phyloP scores from a whole-genome alignment of 2,329 filamentous ascomycete genomes.

The Acrocalymma vagum region DNA sequence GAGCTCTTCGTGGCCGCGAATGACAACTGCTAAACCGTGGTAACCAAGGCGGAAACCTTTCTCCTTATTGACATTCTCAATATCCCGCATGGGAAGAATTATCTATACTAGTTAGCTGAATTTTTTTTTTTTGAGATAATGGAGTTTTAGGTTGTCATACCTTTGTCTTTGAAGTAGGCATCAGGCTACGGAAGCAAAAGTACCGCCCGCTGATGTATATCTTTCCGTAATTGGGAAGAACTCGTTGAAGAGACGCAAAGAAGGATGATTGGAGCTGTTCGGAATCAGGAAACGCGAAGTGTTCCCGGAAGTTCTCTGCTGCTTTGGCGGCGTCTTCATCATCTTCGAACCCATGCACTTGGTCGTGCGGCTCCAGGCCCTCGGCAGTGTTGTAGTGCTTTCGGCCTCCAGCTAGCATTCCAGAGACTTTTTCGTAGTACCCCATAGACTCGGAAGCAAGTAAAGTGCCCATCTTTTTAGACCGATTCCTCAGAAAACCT shows the following conservation, averaged over 20 bases:
- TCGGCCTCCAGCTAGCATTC: conserved; percentile 92
- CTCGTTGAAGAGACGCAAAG: conserved; percentile 89
- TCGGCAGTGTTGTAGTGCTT: conserved; percentile 86
- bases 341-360: conserved; percentile 63
- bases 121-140: conserved; percentile 10
- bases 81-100: conserved; percentile 87
- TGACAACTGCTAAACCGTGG: conserved; percentile 88
- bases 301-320: conserved; percentile 78
- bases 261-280: conserved; percentile 90
- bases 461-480: conserved; percentile 81
- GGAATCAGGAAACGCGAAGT: conserved; percentile 86
- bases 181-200: conserved; percentile 91
- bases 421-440: conserved; percentile 95
- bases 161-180: conserved; percentile 90
- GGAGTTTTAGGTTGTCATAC: too few species aligned
- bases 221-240: conserved; percentile 93
- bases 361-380: conserved; percentile 70
- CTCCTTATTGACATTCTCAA: conserved; percentile 93
- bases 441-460: conserved; percentile 93
- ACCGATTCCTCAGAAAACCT: conserved; percentile 80
- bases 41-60: conserved; percentile 94
- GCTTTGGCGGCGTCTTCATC: conserved; percentile 62
- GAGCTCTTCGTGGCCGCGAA: conserved; percentile 91
- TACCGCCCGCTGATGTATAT: conserved; percentile 89
- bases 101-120: conserved; percentile 53